Percentiles rank a stretch among this genome's conserved stretches.
Conservation (phyloP, 2,329 filamentous ascomycete species). For the Aspergillus fumigatus region DNA sequence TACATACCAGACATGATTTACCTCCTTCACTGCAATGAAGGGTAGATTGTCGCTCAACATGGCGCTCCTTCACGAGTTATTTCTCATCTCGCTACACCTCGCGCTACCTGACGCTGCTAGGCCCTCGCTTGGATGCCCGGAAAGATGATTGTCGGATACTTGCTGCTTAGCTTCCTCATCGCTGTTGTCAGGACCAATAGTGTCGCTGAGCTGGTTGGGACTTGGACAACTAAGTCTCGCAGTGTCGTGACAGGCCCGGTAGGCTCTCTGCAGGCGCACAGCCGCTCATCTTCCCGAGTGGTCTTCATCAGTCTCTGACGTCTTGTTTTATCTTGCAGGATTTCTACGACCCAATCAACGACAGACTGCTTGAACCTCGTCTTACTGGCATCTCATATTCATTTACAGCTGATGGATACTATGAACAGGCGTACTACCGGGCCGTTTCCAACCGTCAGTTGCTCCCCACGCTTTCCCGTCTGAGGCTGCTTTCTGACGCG, state of each 20-base stretch:
- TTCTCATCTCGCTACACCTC: not conserved
- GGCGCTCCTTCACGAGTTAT: slow-evolving; percentile 3
- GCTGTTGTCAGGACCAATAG: slow-evolving; percentile 37
- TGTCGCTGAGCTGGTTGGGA: slow-evolving; percentile 57
- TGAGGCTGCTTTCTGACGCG: slow-evolving; percentile 9
- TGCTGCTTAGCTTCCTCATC: slow-evolving; percentile 33
- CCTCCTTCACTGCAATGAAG: slow-evolving; percentile 8
- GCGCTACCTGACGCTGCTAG: slow-evolving; percentile 5
- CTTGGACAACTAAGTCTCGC: slow-evolving; percentile 67
- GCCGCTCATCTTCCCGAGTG: not conserved
- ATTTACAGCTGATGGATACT: slow-evolving; percentile 64
- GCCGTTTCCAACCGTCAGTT: slow-evolving; percentile 64
- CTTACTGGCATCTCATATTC: slow-evolving; percentile 70
- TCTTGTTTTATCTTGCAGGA: slow-evolving; percentile 41
- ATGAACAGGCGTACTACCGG: slow-evolving; percentile 66
- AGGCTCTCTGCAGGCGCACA: slow-evolving; percentile 23
- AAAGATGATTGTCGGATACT: slow-evolving; percentile 26
- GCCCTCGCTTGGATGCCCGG: not conserved
- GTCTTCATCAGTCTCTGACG: not conserved
- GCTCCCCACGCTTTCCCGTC: not conserved
- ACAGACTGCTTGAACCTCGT: slow-evolving; percentile 61
- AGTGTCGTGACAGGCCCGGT: slow-evolving; percentile 66
- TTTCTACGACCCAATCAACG: slow-evolving; percentile 65
- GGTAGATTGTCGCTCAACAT: not conserved
- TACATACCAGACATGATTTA: slow-evolving; percentile 6